A percentile compares a stretch with the other conserved stretches of the same genome.
phyloP scores from a whole-genome alignment of 768 basidiomycete genomes.

The Kwoniella sp. region DNA sequence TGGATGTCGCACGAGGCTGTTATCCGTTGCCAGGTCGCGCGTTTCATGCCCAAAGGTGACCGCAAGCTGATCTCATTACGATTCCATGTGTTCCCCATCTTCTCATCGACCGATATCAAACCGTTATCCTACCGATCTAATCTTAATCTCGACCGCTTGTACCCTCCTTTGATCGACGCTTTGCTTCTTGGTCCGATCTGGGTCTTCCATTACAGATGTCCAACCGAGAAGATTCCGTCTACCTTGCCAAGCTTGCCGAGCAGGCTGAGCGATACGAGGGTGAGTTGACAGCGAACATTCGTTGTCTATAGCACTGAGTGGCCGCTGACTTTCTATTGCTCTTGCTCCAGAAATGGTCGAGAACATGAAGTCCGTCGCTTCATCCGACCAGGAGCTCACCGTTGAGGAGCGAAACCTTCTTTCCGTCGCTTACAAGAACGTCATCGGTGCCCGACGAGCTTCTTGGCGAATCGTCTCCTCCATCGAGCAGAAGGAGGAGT shows the following conservation, averaged over 20 bases:
- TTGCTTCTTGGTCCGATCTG: constrained; percentile 5
- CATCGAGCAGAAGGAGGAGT: constrained; percentile 99
- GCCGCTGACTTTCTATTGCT: constrained; percentile 10
- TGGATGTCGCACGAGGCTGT: too few species aligned
- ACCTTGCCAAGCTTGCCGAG: constrained; percentile 99
- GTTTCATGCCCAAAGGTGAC: neutral
- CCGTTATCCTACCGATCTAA: neutral
- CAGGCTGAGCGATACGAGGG: constrained; percentile 99
- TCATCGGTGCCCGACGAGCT: constrained; percentile 95
- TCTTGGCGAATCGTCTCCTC: constrained; percentile 98
- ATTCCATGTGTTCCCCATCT: neutral
- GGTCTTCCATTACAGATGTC: constrained; percentile 51
- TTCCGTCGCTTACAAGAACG: constrained; percentile 99
- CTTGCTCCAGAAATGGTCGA: constrained; percentile 79
- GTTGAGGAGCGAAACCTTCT: constrained; percentile 98
- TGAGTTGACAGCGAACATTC: constrained; percentile 48
- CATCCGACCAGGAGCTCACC: constrained; percentile 95
- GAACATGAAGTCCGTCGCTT: constrained; percentile 99
- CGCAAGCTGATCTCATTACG: neutral
- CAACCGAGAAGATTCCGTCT: constrained; percentile 93
- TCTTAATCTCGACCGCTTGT: too few species aligned
- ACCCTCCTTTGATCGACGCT: neutral
- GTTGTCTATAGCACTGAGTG: neutral
- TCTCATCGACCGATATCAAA: neutral
- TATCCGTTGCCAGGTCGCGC: neutral